Evolutionary conservation across 2,329 filamentous ascomycete species (phyloP).

Genomic region (Monilinia fructigena): DNA sequence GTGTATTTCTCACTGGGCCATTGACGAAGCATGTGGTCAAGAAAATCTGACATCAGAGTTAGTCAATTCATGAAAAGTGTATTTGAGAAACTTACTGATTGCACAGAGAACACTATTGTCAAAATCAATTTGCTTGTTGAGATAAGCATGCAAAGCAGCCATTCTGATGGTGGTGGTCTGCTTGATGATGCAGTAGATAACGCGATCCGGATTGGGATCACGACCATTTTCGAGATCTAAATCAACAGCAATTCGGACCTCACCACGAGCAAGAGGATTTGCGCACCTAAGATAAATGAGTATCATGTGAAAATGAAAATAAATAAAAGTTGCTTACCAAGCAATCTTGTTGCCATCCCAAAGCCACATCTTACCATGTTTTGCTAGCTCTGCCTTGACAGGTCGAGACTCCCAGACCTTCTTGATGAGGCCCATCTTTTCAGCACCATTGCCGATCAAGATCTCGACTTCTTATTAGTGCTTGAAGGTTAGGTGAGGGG

Average conservation of each 20-base stretch:
- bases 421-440: conserved; percentile 65
- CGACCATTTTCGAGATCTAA: conserved; percentile 63
- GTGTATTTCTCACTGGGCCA: conserved; percentile 66
- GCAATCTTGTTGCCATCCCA: conserved; percentile 83
- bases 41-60: conserved; percentile 56
- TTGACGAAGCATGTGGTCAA: conserved; percentile 86
- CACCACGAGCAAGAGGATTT: conserved; percentile 31
- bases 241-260: conserved; percentile 62
- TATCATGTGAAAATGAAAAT: not conserved
- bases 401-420: conserved; percentile 71
- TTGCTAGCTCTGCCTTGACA: conserved; percentile 55
- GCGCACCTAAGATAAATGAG: conserved; percentile 44
- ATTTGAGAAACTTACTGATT: conserved; percentile 56
- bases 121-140: conserved; percentile 59
- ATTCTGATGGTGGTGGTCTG: conserved; percentile 70
- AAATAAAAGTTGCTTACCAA: conserved; percentile 57
- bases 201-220: conserved; percentile 44
- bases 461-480: conserved; percentile 50
- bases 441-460: conserved; percentile 58
- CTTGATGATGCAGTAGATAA: conserved; percentile 57
- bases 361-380: conserved; percentile 56
- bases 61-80: not conserved
- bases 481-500: conserved; percentile 7
- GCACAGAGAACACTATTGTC: conserved; percentile 71
- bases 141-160: conserved; percentile 62